Conservation (phyloP, 345 rosid genomes). For the Dimocarpus longan region DNA sequence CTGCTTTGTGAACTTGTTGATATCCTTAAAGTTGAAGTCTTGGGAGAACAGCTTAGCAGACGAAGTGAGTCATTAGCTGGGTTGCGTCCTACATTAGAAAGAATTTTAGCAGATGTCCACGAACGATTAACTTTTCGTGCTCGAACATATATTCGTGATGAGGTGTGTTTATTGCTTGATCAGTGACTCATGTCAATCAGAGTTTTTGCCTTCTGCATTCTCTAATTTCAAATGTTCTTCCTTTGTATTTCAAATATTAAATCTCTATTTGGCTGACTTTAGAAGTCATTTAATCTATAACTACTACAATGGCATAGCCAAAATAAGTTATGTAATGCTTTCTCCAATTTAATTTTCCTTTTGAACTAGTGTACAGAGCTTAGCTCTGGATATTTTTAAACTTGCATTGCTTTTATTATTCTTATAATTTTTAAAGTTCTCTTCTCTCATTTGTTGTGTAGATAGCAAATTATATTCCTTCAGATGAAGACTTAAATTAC, state of each 20-base stretch:
- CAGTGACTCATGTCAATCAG: background rate
- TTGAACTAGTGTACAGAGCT: background rate
- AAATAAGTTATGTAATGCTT: background rate
- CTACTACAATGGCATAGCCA: background rate
- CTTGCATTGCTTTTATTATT: background rate
- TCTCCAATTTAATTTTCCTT: background rate
- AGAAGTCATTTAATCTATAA: background rate
- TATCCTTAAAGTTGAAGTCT: constrained; percentile 90
- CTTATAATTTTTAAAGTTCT: background rate
- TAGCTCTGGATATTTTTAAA: background rate
- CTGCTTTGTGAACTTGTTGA: constrained; percentile 95
- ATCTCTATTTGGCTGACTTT: constrained; percentile 2
- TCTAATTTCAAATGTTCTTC: background rate
- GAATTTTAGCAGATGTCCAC: constrained; percentile 89
- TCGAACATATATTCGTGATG: constrained; percentile 93
- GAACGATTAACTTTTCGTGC: constrained; percentile 97
- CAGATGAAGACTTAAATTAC: constrained; percentile 81
- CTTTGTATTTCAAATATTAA: background rate
- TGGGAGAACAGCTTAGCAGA: constrained; percentile 83
- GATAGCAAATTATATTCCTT: constrained; percentile 89
- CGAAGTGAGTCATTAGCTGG: constrained; percentile 83
- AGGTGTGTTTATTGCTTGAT: constrained; percentile 47
- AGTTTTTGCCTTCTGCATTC: background rate
- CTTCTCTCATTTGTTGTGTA: constrained; percentile 40
- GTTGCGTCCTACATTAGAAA: constrained; percentile 79